Conservation (phyloP, 345 rosid genomes). For the Salix arbutifolia region DNA sequence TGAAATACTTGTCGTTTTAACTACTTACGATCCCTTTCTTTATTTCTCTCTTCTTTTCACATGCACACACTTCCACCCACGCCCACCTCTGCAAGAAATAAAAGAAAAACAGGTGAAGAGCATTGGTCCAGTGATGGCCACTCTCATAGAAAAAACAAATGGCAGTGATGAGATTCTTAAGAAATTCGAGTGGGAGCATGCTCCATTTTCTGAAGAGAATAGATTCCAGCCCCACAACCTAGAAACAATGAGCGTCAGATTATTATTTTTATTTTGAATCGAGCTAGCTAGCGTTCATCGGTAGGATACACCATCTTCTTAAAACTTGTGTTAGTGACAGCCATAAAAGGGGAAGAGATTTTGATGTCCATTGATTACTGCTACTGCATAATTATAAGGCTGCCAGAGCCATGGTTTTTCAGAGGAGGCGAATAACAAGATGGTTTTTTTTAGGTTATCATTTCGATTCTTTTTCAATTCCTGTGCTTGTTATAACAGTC, state of each 20-base stretch:
- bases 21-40: background rate
- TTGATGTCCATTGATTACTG: background rate
- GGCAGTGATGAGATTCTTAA: conserved; percentile 25
- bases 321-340: conserved; percentile 4
- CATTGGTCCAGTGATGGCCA: conserved; percentile 37
- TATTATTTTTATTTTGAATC: background rate
- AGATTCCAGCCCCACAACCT: conserved; percentile 39
- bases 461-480: background rate
- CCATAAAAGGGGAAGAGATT: conserved; percentile 1
- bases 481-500: background rate
- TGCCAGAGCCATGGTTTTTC: conserved; percentile 31
- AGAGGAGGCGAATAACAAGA: background rate
- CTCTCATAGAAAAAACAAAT: conserved; percentile 24
- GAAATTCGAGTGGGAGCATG: conserved; percentile 24
- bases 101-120: conserved; percentile 22
- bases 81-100: conserved; percentile 21
- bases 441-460: background rate
- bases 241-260: conserved; percentile 6
- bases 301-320: conserved; percentile 12
- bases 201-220: conserved; percentile 18
- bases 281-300: background rate
- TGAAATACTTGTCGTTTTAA: conserved; percentile 1
- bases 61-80: conserved; percentile 16
- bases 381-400: conserved; percentile 16
- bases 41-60: conserved; percentile 42